Conservation (phyloP, 306 rosid species). For the Crotalaria pallida region DNA sequence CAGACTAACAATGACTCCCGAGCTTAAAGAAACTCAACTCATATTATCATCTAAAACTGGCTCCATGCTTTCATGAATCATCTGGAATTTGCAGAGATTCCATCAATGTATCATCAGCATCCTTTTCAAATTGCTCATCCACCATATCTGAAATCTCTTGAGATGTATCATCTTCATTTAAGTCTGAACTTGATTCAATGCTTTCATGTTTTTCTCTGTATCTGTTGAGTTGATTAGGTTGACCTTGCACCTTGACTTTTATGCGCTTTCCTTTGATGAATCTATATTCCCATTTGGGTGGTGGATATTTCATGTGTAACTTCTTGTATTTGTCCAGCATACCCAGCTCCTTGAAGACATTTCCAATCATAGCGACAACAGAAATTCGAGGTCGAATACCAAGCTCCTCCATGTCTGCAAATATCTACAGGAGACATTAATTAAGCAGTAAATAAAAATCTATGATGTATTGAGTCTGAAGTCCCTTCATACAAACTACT, state of each 20-base stretch:
- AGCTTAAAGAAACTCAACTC: conserved; percentile 18
- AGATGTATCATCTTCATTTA: conserved; percentile 15
- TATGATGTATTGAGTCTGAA: neutral
- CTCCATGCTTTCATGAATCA: conserved; percentile 28
- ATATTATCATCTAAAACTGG: neutral
- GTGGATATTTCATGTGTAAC: conserved; percentile 69
- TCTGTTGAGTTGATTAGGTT: conserved; percentile 1
- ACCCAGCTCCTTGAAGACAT: conserved; percentile 70
- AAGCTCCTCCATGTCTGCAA: conserved; percentile 99
- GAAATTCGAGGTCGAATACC: conserved; percentile 54
- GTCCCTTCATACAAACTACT: neutral
- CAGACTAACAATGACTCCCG: conserved; percentile 5
- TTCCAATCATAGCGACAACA: conserved; percentile 59
- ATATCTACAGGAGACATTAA: conserved; percentile 48
- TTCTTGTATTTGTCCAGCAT: conserved; percentile 70
- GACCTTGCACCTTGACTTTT: conserved; percentile 37
- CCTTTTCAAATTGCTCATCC: conserved; percentile 32
- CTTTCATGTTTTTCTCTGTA: neutral
- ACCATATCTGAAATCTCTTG: conserved; percentile 21
- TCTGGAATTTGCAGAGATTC: conserved; percentile 30
- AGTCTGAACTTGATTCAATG: conserved; percentile 15
- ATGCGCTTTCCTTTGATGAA: conserved; percentile 75
- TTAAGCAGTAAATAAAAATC: conserved; percentile 22
- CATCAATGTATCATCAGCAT: conserved; percentile 7
- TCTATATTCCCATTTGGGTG: conserved; percentile 62